Conservation (phyloP, 1,284 basidiomycete genomes). For the Phlebopus sp. region DNA sequence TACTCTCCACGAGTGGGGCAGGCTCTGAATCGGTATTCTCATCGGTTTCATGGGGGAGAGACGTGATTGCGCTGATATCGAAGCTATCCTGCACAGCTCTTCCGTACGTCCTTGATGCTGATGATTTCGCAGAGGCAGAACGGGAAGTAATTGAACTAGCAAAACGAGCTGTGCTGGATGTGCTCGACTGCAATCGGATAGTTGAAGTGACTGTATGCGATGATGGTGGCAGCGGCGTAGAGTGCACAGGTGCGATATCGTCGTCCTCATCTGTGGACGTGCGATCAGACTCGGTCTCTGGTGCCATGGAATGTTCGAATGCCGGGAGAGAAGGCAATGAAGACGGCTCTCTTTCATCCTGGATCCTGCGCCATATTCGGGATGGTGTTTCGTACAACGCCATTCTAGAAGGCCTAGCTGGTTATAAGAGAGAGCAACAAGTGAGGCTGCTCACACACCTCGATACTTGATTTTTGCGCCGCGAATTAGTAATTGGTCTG, state of each 20-base stretch:
- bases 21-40: slow-evolving; percentile 41
- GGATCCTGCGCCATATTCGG: slow-evolving; percentile 74
- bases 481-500: neutral
- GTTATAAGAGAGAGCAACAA: neutral
- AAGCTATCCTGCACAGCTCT: slow-evolving; percentile 46
- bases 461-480: neutral
- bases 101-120: slow-evolving; percentile 33
- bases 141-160: slow-evolving; percentile 63
- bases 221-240: slow-evolving; percentile 56
- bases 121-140: slow-evolving; percentile 40
- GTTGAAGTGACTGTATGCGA: slow-evolving; percentile 43
- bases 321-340: slow-evolving; percentile 71
- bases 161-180: slow-evolving; percentile 67
- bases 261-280: slow-evolving; percentile 35
- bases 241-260: slow-evolving; percentile 50
- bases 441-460: neutral
- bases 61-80: slow-evolving; percentile 56
- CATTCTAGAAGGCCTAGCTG: slow-evolving; percentile 16
- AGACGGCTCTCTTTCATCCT: slow-evolving; percentile 71
- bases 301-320: slow-evolving; percentile 58
- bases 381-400: slow-evolving; percentile 72
- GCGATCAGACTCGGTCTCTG: slow-evolving; percentile 31
- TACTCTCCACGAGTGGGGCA: slow-evolving; percentile 35
- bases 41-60: slow-evolving; percentile 43
- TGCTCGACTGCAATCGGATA: slow-evolving; percentile 51